A percentile compares a stretch with the other conserved stretches of the same genome.
These are phyloP conservation scores for Leishmania martiniquensis DNA, from an alignment of 208 protist genomes.

Conservation along the genomic window DNA sequence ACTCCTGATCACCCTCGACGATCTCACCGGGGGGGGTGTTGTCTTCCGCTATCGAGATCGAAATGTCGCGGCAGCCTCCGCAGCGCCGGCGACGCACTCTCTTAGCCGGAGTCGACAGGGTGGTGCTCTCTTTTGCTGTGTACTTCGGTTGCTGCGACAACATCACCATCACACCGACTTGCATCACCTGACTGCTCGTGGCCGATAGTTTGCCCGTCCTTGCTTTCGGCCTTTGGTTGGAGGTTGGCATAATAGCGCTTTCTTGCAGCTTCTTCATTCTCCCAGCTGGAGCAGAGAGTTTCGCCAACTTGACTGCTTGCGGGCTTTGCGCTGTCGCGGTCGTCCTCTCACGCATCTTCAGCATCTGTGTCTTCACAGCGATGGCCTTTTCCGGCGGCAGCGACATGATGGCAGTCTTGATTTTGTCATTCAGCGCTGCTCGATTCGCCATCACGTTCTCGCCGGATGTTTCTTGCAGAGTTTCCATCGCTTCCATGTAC, in stretches of 20 bases:
- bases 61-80: slow-evolving; percentile 27
- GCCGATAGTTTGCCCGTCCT: slow-evolving; percentile 29
- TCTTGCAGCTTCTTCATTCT: slow-evolving; percentile 34
- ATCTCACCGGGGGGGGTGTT: slow-evolving; percentile 32
- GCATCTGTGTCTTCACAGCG: slow-evolving; percentile 32
- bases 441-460: background rate
- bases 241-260: slow-evolving; percentile 15
- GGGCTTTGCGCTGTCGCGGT: background rate
- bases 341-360: slow-evolving; percentile 24
- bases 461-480: slow-evolving; percentile 9
- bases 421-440: slow-evolving; percentile 17
- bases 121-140: slow-evolving; percentile 40
- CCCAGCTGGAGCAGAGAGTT: slow-evolving; percentile 33
- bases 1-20: slow-evolving; percentile 26
- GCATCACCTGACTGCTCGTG: slow-evolving; percentile 31
- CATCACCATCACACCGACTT: slow-evolving; percentile 13
- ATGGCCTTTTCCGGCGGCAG: slow-evolving; percentile 39
- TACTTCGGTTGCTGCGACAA: slow-evolving; percentile 19
- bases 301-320: slow-evolving; percentile 10
- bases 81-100: slow-evolving; percentile 19
- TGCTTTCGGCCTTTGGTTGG: background rate
- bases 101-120: slow-evolving; percentile 32
- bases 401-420: slow-evolving; percentile 46
- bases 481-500: slow-evolving; percentile 65
- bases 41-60: slow-evolving; percentile 36